phyloP scores from a whole-genome alignment of 1,284 basidiomycete genomes.

The Heterobasidion annosum region DNA sequence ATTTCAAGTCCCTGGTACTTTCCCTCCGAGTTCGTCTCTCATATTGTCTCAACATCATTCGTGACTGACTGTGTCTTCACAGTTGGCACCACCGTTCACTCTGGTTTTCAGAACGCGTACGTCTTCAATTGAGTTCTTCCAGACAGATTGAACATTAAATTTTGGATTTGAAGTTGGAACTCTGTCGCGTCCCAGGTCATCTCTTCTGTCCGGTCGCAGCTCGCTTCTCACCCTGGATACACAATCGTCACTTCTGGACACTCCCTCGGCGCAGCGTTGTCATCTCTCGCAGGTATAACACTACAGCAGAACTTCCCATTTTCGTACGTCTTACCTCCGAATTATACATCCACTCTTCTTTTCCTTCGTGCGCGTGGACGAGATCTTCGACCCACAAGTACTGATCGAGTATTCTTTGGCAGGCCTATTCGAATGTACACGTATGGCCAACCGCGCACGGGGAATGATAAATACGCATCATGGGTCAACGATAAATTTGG shows the following conservation, averaged over 20 bases:
- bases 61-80: neutral
- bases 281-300: slow-evolving; percentile 15
- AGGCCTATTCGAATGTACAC: slow-evolving; percentile 32
- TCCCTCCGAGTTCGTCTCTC: slow-evolving; percentile 2
- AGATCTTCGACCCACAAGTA: too few species aligned
- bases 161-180: slow-evolving; percentile 27
- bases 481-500: slow-evolving; percentile 32
- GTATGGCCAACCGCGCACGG: slow-evolving; percentile 37
- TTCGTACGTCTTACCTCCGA: slow-evolving; percentile 16
- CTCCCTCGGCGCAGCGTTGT: neutral
- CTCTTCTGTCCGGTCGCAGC: slow-evolving; percentile 16
- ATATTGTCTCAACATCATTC: neutral
- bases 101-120: slow-evolving; percentile 35
- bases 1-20: slow-evolving; percentile 9
- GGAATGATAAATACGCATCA: slow-evolving; percentile 34
- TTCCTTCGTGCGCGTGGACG: neutral
- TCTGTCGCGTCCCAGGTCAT: slow-evolving; percentile 25
- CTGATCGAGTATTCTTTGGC: neutral
- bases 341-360: neutral
- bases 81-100: slow-evolving; percentile 32
- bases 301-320: slow-evolving; percentile 29
- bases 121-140: slow-evolving; percentile 5
- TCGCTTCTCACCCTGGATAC: slow-evolving; percentile 22
- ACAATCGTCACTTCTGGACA: slow-evolving; percentile 17
- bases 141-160: neutral